These are phyloP conservation scores for Urtica urens DNA, from an alignment of 306 rosid genomes.

Conservation along the genomic window DNA sequence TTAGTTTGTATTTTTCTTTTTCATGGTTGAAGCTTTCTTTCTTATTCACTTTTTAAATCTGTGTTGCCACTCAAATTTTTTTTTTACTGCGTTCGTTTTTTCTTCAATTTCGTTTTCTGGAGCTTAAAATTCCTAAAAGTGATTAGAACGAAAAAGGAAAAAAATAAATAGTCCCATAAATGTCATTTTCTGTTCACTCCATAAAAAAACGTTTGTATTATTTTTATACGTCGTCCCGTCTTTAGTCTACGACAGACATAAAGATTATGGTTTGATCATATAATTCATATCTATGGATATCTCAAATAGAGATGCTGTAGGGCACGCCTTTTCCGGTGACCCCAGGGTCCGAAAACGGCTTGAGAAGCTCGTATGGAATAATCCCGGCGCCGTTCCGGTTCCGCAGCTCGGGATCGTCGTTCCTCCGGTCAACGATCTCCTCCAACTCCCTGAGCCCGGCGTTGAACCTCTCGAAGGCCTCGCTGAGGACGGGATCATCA, in stretches of 20 bases:
- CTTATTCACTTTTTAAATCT: constrained; percentile 5
- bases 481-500: constrained; percentile 22
- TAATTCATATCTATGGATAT: background rate
- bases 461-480: constrained; percentile 21
- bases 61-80: no score
- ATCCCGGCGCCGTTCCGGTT: constrained; percentile 31
- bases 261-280: background rate
- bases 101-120: no score
- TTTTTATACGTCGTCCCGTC: no score
- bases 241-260: no score
- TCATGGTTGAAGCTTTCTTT: no score
- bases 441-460: constrained; percentile 18
- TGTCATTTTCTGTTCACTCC: no score
- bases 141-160: no score
- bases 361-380: constrained; percentile 33
- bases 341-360: constrained; percentile 22
- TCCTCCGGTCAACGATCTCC: constrained; percentile 23
- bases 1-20: no score
- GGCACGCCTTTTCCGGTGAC: constrained; percentile 31
- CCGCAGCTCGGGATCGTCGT: constrained; percentile 5
- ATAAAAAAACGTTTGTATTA: no score
- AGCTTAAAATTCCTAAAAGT: no score
- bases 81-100: no score
- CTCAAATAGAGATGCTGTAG: constrained; percentile 20
- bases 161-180: no score